Conservation (phyloP, 1,284 basidiomycete genomes). For the Ganoderma resinaceum region DNA sequence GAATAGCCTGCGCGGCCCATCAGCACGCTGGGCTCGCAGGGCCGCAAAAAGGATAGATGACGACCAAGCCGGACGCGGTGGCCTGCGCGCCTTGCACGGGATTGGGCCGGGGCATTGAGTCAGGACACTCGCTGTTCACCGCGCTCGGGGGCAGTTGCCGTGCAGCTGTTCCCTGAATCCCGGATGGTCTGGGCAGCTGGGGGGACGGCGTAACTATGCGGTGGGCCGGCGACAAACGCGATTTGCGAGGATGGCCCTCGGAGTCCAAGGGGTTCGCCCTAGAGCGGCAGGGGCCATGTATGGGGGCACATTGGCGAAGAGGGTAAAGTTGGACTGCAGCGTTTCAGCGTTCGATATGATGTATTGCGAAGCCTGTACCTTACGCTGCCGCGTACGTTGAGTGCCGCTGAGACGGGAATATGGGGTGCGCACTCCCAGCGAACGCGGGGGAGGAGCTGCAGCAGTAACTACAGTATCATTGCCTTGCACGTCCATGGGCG, state of each 20-base stretch:
- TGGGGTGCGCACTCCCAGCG: background rate
- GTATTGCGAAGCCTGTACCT: background rate
- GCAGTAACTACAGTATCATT: background rate
- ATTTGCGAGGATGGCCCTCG: constrained; percentile 23
- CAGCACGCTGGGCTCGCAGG: constrained; percentile 7
- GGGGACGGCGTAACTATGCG: constrained; percentile 13
- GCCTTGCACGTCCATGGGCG: background rate
- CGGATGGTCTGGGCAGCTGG: background rate
- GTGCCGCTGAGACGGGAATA: constrained; percentile 1
- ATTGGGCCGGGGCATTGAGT: background rate
- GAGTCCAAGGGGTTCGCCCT: constrained; percentile 26
- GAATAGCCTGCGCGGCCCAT: constrained; percentile 12
- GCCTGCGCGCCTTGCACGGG: background rate
- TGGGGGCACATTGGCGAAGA: background rate
- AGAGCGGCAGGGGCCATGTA: background rate
- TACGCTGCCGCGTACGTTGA: constrained; percentile 1
- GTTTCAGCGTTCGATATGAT: constrained; percentile 3
- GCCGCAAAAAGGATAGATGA: constrained; percentile 21
- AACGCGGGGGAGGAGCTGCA: background rate
- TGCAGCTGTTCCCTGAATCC: background rate
- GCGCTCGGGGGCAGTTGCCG: constrained; percentile 21
- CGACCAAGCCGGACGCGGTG: background rate
- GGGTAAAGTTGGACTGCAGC: background rate
- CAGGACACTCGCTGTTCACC: constrained; percentile 3
- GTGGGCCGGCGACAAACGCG: constrained; percentile 10